Conservation (phyloP, 306 rosid species). For the Datisca glomerata region DNA sequence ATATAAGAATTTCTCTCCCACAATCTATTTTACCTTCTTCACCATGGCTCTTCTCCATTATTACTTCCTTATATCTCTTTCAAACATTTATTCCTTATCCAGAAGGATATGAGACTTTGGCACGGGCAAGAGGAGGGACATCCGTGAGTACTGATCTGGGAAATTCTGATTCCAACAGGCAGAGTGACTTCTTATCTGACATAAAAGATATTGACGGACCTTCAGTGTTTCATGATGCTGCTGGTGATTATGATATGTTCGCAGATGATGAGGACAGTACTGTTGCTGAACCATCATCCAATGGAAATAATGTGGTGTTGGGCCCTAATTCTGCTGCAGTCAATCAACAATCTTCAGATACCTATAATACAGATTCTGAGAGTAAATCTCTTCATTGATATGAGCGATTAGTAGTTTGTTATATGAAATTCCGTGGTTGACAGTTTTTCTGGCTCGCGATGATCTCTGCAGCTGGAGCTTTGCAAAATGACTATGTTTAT, state of each 20-base stretch:
- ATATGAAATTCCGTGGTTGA: slow-evolving; percentile 5
- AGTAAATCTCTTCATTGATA: slow-evolving; percentile 29
- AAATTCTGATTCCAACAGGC: slow-evolving; percentile 21
- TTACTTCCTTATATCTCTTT: not conserved
- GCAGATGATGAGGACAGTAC: slow-evolving; percentile 52
- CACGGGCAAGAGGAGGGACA: slow-evolving; percentile 40
- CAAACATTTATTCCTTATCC: slow-evolving; percentile 15
- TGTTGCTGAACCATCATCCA: slow-evolving; percentile 33
- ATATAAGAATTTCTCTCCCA: no score
- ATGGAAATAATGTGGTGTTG: slow-evolving; percentile 27
- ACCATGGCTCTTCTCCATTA: not conserved
- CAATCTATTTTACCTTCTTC: not conserved
- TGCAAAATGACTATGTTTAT: slow-evolving; percentile 39
- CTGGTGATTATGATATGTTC: slow-evolving; percentile 64
- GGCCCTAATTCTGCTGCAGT: slow-evolving; percentile 17
- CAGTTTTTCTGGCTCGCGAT: slow-evolving; percentile 4
- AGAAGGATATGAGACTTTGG: slow-evolving; percentile 79
- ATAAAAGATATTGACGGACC: no score
- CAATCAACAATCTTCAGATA: slow-evolving; percentile 13
- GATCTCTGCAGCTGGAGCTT: slow-evolving; percentile 39
- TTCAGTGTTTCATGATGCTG: no score
- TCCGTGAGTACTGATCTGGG: slow-evolving; percentile 27
- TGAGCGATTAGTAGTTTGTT: slow-evolving; percentile 3
- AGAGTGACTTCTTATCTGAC: slow-evolving; percentile 26
- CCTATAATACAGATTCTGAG: slow-evolving; percentile 22